phyloP scores from a whole-genome alignment of 2,329 filamentous ascomycete genomes.

The Boeremia exigua region DNA sequence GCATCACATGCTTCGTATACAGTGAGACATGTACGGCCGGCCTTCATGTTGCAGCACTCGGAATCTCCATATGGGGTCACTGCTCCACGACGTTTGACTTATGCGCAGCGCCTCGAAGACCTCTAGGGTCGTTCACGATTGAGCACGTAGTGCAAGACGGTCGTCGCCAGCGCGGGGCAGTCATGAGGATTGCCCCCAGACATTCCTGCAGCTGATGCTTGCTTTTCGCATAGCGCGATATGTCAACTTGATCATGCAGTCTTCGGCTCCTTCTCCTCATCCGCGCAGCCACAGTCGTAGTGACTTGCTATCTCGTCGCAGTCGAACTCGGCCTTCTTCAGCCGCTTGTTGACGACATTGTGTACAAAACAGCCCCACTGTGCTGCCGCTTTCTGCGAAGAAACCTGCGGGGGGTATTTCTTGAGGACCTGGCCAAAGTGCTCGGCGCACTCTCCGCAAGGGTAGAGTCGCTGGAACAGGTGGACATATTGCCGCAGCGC shows the following conservation, averaged over 20 bases:
- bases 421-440: constrained; percentile 67
- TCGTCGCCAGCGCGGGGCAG: not conserved
- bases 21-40: constrained; percentile 7
- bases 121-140: not conserved
- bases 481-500: constrained; percentile 67
- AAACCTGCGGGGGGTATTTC: constrained; percentile 69
- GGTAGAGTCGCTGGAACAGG: constrained; percentile 69
- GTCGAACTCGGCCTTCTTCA: constrained; percentile 67
- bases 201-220: constrained; percentile 17
- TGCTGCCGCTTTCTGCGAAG: constrained; percentile 65
- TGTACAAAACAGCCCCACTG: constrained; percentile 72
- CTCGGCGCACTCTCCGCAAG: constrained; percentile 69
- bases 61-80: not conserved
- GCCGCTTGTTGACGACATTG: constrained; percentile 68
- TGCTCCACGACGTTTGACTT: not conserved
- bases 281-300: constrained; percentile 70
- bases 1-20: constrained; percentile 4
- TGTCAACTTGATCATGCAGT: constrained; percentile 21
- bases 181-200: constrained; percentile 4
- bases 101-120: not conserved
- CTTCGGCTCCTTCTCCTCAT: constrained; percentile 52
- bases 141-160: not conserved
- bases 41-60: not conserved
- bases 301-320: constrained; percentile 70
- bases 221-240: constrained; percentile 18